Percentiles rank a stretch among this genome's conserved stretches.
Evolutionary conservation across 768 basidiomycete species (phyloP).

Genomic region (Suillus bovinus): DNA sequence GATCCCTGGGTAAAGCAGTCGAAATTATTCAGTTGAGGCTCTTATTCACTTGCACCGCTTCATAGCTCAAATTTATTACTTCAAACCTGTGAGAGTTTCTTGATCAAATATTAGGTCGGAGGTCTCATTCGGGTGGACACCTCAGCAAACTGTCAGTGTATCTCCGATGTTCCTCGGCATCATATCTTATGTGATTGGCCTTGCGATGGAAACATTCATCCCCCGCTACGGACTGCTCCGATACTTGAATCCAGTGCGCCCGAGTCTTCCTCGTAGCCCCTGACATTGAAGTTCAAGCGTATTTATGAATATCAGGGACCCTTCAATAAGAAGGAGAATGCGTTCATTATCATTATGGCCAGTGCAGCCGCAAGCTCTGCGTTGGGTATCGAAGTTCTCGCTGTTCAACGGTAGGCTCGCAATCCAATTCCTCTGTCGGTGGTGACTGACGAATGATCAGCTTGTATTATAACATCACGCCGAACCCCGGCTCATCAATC

Average conservation of each 20-base stretch:
- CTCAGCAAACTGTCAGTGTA: slow-evolving; percentile 51
- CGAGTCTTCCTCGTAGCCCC: neutral
- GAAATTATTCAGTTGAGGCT: slow-evolving; percentile 10
- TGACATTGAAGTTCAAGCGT: neutral
- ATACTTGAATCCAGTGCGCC: slow-evolving; percentile 48
- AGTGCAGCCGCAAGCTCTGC: slow-evolving; percentile 55
- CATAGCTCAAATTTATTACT: slow-evolving; percentile 60
- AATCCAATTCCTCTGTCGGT: no score
- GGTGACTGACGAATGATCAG: neutral
- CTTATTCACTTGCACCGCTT: slow-evolving; percentile 3
- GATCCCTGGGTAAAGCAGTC: slow-evolving; percentile 41
- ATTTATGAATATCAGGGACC: slow-evolving; percentile 39
- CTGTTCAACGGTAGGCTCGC: slow-evolving; percentile 41
- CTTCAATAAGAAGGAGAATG: slow-evolving; percentile 62
- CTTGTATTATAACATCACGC: slow-evolving; percentile 52
- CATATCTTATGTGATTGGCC: slow-evolving; percentile 51
- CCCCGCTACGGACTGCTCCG: slow-evolving; percentile 46
- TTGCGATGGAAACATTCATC: slow-evolving; percentile 45
- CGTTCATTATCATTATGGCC: slow-evolving; percentile 59
- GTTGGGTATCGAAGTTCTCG: slow-evolving; percentile 53
- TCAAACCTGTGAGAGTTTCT: slow-evolving; percentile 47
- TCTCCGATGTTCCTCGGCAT: slow-evolving; percentile 57
- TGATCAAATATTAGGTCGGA: neutral
- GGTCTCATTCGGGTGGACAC: neutral
- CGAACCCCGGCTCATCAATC: slow-evolving; percentile 46